Evolutionary conservation across 23 red algal species (phyloP).

Genomic region (Gracilaria vermiculophylla): DNA sequence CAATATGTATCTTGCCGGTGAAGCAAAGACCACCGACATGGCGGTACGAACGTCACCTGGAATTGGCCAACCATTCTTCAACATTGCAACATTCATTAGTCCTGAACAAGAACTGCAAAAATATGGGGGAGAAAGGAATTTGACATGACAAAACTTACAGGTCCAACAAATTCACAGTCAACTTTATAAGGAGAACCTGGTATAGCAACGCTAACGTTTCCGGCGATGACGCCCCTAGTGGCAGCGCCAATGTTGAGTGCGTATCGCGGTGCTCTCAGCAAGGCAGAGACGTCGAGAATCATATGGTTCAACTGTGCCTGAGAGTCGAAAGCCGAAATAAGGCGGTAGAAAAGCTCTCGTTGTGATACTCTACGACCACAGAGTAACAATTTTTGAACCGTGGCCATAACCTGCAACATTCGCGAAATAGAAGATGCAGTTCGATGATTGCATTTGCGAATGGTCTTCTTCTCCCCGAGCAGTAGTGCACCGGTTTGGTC

Average conservation of each 20-base stretch:
- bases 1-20: conserved; percentile 51
- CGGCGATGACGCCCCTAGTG: conserved; percentile 52
- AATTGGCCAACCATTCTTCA: conserved; percentile 69
- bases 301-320: conserved; percentile 47
- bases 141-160: conserved; percentile 20
- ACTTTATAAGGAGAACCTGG: conserved; percentile 22
- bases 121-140: neutral
- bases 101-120: too few relatives aligned
- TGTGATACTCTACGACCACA: conserved; percentile 27
- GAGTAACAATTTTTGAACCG: conserved; percentile 34
- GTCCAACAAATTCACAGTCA: conserved; percentile 59
- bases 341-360: conserved; percentile 63
- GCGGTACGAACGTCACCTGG: conserved; percentile 46
- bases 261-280: conserved; percentile 49
- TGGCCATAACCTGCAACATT: conserved; percentile 27
- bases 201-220: conserved; percentile 24
- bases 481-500: conserved; percentile 24
- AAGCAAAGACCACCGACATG: conserved; percentile 19
- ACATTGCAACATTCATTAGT: neutral
- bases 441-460: conserved; percentile 5
- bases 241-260: conserved; percentile 68
- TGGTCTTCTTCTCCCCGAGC: conserved; percentile 17
- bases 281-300: conserved; percentile 46
- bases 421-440: conserved; percentile 15
- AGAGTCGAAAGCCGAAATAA: conserved; percentile 27